Percentiles rank a stretch among this genome's conserved stretches.
These are phyloP conservation scores for Macrophomina phaseolina DNA, from an alignment of 2,329 filamentous ascomycete species.

Conservation along the genomic window DNA sequence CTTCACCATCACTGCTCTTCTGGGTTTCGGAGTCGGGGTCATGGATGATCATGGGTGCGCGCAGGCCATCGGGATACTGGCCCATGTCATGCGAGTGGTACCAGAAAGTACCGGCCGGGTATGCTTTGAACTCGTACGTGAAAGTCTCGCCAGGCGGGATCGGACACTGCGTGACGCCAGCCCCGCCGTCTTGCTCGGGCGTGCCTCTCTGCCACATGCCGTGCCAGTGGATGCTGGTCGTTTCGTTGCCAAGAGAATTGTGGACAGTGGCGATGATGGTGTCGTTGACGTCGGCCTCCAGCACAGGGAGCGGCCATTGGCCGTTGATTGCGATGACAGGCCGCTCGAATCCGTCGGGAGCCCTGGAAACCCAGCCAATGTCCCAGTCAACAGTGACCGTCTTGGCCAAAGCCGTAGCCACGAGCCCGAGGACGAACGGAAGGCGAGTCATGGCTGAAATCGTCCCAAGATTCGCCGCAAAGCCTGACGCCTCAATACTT, in stretches of 20 bases:
- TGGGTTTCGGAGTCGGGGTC: conserved; percentile 60
- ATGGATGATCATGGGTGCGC: conserved; percentile 69
- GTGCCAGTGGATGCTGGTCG: conserved; percentile 75
- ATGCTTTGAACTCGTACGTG: conserved; percentile 70
- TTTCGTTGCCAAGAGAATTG: conserved; percentile 69
- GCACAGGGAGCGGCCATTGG: conserved; percentile 73
- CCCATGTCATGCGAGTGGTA: conserved; percentile 70
- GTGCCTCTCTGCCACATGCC: conserved; percentile 81
- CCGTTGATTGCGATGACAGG: conserved; percentile 72
- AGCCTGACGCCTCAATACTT: too few species aligned
- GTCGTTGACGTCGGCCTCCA: conserved; percentile 77
- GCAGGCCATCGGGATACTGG: conserved; percentile 72
- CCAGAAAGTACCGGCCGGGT: conserved; percentile 63
- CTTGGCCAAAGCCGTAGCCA: conserved; percentile 28
- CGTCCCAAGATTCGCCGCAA: too few species aligned
- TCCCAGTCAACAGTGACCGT: conserved; percentile 59
- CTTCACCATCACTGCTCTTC: conserved; percentile 63
- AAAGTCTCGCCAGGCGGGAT: conserved; percentile 68
- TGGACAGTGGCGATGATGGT: conserved; percentile 70
- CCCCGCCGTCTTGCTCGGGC: conserved; percentile 74
- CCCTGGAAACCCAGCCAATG: conserved; percentile 60
- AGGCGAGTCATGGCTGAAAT: conserved; percentile 35
- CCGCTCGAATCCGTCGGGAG: conserved; percentile 58
- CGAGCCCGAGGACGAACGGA: neutral
- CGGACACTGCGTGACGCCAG: conserved; percentile 62